Conservation (phyloP, 108 stramenopile genomes). For the Fragilaria crotonensis region DNA sequence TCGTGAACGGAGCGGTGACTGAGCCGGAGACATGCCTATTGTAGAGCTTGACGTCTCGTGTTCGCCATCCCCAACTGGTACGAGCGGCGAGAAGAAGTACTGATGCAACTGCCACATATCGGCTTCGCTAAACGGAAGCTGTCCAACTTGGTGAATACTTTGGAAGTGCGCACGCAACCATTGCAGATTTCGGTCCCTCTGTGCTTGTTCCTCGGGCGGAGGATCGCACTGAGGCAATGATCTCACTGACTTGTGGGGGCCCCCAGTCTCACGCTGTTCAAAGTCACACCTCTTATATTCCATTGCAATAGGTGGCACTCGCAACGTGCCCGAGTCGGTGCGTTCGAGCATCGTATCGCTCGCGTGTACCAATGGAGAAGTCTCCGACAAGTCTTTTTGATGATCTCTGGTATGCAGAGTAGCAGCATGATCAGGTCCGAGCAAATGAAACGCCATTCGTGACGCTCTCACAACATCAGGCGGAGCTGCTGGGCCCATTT, state of each 20-base stretch:
- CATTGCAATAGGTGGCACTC: slow-evolving; percentile 25
- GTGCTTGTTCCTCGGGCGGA: slow-evolving; percentile 30
- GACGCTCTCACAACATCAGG: slow-evolving; percentile 69
- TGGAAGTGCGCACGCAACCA: slow-evolving; percentile 67
- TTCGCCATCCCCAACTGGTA: no score
- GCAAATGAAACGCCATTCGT: slow-evolving; percentile 59
- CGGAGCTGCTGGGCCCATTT: slow-evolving; percentile 62
- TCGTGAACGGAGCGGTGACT: no score
- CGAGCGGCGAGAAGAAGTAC: slow-evolving; percentile 67
- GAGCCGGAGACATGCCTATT: no score
- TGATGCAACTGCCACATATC: slow-evolving; percentile 73
- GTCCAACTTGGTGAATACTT: slow-evolving; percentile 49
- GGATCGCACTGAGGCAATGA: no score
- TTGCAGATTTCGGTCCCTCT: slow-evolving; percentile 45
- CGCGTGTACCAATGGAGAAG: slow-evolving; percentile 53
- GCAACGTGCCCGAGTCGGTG: slow-evolving; percentile 47
- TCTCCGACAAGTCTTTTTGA: slow-evolving; percentile 33
- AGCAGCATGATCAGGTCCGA: slow-evolving; percentile 39
- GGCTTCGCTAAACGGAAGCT: slow-evolving; percentile 60
- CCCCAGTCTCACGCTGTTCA: no score
- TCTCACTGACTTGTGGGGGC: no score
- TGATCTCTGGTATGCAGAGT: slow-evolving; percentile 46
- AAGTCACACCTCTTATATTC: no score
- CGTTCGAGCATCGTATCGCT: slow-evolving; percentile 67
- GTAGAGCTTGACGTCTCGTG: no score